These are phyloP conservation scores for Bryoerythrophyllum caledonicum DNA, from an alignment of 225 moss, liverwort and hornwort species.

Conservation along the genomic window DNA sequence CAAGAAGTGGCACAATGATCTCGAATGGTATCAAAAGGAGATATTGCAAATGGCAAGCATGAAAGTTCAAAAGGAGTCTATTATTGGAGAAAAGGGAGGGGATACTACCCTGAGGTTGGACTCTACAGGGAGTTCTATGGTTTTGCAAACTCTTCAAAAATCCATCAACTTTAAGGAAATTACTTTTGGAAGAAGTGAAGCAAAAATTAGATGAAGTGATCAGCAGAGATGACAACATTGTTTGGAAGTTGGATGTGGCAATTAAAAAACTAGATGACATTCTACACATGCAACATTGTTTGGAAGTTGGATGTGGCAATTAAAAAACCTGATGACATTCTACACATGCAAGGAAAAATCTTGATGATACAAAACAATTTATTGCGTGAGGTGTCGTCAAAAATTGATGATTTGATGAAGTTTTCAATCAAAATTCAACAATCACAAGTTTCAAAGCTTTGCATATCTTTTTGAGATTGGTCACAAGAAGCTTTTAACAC, in stretches of 20 bases:
- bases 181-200: not conserved
- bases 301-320: too few species aligned
- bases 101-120: too few species aligned
- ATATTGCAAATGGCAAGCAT: rapidly evolving
- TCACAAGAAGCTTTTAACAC: not conserved
- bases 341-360: not conserved
- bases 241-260: too few species aligned
- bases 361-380: not conserved
- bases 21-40: not conserved
- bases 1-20: too few species aligned
- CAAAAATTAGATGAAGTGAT: too few species aligned
- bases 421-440: not conserved
- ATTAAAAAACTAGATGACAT: too few species aligned
- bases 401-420: not conserved
- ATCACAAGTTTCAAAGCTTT: conserved; percentile 10
- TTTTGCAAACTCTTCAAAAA: too few species aligned
- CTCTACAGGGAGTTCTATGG: too few species aligned
- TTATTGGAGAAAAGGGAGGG: rapidly evolving
- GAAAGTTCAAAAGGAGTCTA: rapidly evolving
- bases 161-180: not conserved
- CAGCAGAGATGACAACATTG: not conserved
- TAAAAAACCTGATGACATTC: too few species aligned
- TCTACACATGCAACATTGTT: too few species aligned
- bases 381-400: not conserved
- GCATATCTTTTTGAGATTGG: not conserved